Evolutionary conservation across 352 stramenopile species (phyloP).

Genomic region (Achlya hypogyna): DNA sequence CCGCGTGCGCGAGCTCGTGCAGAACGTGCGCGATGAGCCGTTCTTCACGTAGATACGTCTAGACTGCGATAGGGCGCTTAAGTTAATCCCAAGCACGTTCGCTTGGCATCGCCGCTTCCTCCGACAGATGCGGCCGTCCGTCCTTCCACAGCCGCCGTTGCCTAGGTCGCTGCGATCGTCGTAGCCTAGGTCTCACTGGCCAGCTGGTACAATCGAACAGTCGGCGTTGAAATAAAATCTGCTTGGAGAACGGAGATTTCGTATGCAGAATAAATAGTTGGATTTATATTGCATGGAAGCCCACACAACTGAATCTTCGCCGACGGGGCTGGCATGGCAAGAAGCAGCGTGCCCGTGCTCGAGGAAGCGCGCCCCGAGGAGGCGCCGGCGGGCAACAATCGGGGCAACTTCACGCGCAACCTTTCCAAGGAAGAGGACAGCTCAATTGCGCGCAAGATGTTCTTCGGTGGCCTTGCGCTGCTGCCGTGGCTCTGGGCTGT

Average conservation of each 20-base stretch:
- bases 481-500: conserved; percentile 78
- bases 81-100: too few species aligned
- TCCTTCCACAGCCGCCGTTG: too few species aligned
- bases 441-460: conserved; percentile 73
- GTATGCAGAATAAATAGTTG: too few species aligned
- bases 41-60: conserved; percentile 49
- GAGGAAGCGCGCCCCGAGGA: conserved; percentile 28
- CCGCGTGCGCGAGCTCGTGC: conserved; percentile 59
- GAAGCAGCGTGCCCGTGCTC: conserved; percentile 37
- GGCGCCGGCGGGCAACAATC: conserved; percentile 45
- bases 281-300: too few species aligned
- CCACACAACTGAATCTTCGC: background rate
- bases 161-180: too few species aligned
- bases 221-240: too few species aligned
- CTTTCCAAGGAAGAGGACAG: conserved; percentile 69
- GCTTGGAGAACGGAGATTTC: too few species aligned
- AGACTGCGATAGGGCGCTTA: too few species aligned
- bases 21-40: conserved; percentile 58
- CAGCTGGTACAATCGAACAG: too few species aligned
- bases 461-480: conserved; percentile 57
- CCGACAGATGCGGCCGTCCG: too few species aligned
- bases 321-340: background rate
- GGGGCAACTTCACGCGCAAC: conserved; percentile 83
- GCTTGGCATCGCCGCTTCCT: too few species aligned
- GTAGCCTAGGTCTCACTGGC: too few species aligned